These are phyloP conservation scores for Primulina eburnea DNA, from an alignment of 257 asterid species.

Conservation along the genomic window DNA sequence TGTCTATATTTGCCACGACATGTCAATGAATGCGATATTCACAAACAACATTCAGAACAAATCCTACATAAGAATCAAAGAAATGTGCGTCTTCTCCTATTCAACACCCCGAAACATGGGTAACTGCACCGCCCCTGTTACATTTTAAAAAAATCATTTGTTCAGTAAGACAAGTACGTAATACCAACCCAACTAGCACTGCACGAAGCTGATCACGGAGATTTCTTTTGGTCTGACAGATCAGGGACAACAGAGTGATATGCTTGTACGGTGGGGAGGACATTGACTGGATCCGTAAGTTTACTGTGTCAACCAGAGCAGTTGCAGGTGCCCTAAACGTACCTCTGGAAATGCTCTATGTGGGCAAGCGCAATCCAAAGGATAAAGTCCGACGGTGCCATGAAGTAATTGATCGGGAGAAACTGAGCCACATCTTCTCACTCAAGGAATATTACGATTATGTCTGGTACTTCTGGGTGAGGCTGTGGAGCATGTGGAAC, in stretches of 20 bases:
- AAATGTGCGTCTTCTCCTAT: too few species aligned
- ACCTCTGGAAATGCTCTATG: conserved; percentile 72
- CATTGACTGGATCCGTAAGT: conserved; percentile 68
- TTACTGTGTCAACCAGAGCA: conserved; percentile 43
- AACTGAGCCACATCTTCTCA: conserved; percentile 56
- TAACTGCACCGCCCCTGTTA: too few species aligned
- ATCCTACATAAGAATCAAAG: background rate
- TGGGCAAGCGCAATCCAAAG: conserved; percentile 68
- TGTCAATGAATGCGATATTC: background rate
- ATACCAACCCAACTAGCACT: background rate
- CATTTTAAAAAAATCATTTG: too few species aligned
- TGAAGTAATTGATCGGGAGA: conserved; percentile 44
- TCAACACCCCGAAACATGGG: too few species aligned
- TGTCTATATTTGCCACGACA: background rate
- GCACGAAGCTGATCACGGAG: background rate
- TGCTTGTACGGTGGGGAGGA: conserved; percentile 94
- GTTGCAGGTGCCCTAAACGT: conserved; percentile 44
- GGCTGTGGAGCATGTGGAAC: conserved; percentile 93
- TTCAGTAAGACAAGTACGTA: background rate
- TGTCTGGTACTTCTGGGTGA: conserved; percentile 85
- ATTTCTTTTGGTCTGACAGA: conserved; percentile 35
- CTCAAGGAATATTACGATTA: conserved; percentile 45
- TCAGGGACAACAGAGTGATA: conserved; percentile 47
- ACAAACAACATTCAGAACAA: background rate
- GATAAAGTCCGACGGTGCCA: conserved; percentile 66